Evolutionary conservation across 2,329 filamentous ascomycete species (phyloP).

Genomic region (Trichoderma simmonsii): DNA sequence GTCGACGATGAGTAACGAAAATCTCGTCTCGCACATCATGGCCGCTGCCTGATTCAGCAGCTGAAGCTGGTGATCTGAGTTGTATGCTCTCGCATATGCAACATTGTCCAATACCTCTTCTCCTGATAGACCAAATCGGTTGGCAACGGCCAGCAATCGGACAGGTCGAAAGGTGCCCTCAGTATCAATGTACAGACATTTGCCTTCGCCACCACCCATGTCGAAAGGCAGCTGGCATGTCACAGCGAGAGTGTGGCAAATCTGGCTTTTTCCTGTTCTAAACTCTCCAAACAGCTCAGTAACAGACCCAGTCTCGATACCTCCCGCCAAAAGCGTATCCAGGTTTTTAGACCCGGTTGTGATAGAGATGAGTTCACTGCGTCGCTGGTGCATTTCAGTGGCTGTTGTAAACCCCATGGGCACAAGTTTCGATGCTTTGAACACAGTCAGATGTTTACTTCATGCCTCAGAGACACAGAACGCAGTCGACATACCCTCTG

Average conservation of each 20-base stretch:
- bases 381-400: constrained; percentile 96
- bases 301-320: constrained; percentile 94
- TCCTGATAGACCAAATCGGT: constrained; percentile 88
- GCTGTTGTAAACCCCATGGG: constrained; percentile 99
- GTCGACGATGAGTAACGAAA: constrained; percentile 93
- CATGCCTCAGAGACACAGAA: neutral
- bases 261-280: constrained; percentile 95
- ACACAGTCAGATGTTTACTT: neutral
- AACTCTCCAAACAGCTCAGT: constrained; percentile 99
- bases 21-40: constrained; percentile 99
- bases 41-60: constrained; percentile 90
- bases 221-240: constrained; percentile 97
- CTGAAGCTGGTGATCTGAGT: constrained; percentile 95
- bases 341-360: constrained; percentile 97
- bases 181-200: constrained; percentile 97
- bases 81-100: constrained; percentile 96
- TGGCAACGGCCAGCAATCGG: constrained; percentile 84
- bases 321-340: constrained; percentile 89
- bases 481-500: constrained; percentile 64
- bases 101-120: constrained; percentile 99
- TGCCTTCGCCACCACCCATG: constrained; percentile 97
- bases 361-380: constrained; percentile 96
- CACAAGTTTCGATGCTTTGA: constrained; percentile 82
- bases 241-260: constrained; percentile 97
- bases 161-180: constrained; percentile 97